phyloP scores from a whole-genome alignment of 257 asterid genomes.

The Ilex asprella region DNA sequence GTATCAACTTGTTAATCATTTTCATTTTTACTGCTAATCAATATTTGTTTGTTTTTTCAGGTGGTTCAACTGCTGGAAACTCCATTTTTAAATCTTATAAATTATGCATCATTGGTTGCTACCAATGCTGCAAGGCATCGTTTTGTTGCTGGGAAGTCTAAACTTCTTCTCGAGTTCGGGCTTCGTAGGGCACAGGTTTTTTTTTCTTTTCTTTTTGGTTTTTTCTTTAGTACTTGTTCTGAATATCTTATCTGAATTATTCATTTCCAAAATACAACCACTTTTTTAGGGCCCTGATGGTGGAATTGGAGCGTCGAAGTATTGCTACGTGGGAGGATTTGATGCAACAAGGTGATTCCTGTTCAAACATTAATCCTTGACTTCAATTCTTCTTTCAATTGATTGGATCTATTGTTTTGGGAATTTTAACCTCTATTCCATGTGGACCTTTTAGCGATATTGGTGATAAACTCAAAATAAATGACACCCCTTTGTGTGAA shows the following conservation, averaged over 20 bases:
- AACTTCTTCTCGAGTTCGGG: slow-evolving; percentile 93
- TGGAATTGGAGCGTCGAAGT: slow-evolving; percentile 91
- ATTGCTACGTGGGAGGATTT: slow-evolving; percentile 97
- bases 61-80: slow-evolving; percentile 98
- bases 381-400: background rate
- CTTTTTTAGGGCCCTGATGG: slow-evolving; percentile 94
- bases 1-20: no score
- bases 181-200: slow-evolving; percentile 89
- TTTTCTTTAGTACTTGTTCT: slow-evolving; percentile 13
- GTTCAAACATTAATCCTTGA: background rate
- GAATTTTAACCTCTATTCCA: background rate
- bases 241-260: slow-evolving; percentile 10
- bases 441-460: background rate
- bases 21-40: no score
- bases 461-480: no score
- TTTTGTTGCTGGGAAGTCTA: slow-evolving; percentile 94
- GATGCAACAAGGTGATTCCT: slow-evolving; percentile 88
- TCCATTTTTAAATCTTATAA: slow-evolving; percentile 79
- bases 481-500: no score
- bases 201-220: slow-evolving; percentile 7
- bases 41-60: slow-evolving; percentile 25
- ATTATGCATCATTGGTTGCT: slow-evolving; percentile 92
- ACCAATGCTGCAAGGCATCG: slow-evolving; percentile 99
- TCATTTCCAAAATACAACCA: slow-evolving; percentile 12
- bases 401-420: slow-evolving; percentile 1